Base-by-base conservation (phyloP, 1,284 basidiomycete species). In the Cryptococcus neoformans region DNA sequence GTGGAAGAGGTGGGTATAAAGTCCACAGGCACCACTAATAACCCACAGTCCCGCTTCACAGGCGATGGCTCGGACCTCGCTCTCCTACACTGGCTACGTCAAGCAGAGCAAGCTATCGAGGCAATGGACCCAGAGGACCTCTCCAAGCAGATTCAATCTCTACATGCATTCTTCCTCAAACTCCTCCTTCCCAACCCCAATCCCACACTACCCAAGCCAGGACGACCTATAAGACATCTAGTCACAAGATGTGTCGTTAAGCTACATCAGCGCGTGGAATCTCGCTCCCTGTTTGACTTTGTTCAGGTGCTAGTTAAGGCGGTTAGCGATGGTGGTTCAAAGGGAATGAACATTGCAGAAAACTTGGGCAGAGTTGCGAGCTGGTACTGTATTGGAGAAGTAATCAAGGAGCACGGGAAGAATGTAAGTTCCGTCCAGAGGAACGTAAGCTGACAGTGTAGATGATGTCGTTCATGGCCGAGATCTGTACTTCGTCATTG, bases 381-480 rank as follows among this genome's bases (percentile, higher is more conserved):
- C 56, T 79, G 78, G 70, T 91, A 88, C 64, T 87, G 87, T 59
- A 83, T 93, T 35, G 93, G 92, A 11, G 90, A 95, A 72, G 79
- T 97, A 11, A 95, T 97, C 87, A 83, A 81, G 45, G 81, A 81
- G 8, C 88, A 88, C 66, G 94, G 95, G 3, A 82, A 86, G 5
- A 89, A 94, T 78, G 91, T 89, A 67, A 60, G 84, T 71, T 4
- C 3, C 7, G 11, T 7, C 38, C 21, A 36, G 14, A 35, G 34
- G 4, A 37, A 8, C 0, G 8, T 49, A 14, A 11, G 49, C 62
- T 56, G 53, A 57, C 14, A 0, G 0, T 51, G 10, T 65, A 96
- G 88, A 87, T 93, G 73, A 97, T 96, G 93, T 95, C 92, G 0
- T 87, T 92, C 66, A 89, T 93, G 85, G 83, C 87, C 46, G 94